A percentile compares a stretch with the other conserved stretches of the same genome.
phyloP scores from a whole-genome alignment of 495 filamentous ascomycete species.

The Chaetomium cochliodes region DNA sequence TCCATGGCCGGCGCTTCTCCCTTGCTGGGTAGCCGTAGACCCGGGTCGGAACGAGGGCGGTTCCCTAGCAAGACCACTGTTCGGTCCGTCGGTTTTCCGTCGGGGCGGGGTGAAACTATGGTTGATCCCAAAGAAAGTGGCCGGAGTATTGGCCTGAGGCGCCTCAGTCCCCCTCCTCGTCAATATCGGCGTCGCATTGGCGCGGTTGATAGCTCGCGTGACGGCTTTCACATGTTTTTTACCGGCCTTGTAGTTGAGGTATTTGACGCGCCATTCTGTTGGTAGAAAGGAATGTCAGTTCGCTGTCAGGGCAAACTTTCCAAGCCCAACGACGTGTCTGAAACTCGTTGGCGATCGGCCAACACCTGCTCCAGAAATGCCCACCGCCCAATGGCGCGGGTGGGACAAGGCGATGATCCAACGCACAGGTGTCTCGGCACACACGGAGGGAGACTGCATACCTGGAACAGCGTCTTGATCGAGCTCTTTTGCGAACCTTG shows the following conservation, averaged over 20 bases:
- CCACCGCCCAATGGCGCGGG: constrained; percentile 1
- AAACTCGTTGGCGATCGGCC: constrained; percentile 5
- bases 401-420: constrained; percentile 11
- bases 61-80: background rate
- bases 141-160: constrained; percentile 28
- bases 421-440: constrained; percentile 5
- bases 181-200: constrained; percentile 52
- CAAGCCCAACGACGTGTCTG: background rate
- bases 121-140: constrained; percentile 20
- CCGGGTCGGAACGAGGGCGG: background rate
- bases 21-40: background rate
- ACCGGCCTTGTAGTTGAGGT: constrained; percentile 88
- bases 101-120: constrained; percentile 23
- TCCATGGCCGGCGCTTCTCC: background rate
- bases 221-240: constrained; percentile 89
- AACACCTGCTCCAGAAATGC: background rate
- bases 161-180: constrained; percentile 27
- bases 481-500: constrained; percentile 66
- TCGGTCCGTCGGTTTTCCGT: background rate
- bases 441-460: constrained; percentile 29
- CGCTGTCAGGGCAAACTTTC: background rate
- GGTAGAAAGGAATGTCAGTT: background rate
- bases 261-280: constrained; percentile 83
- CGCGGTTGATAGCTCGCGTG: constrained; percentile 64
- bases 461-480: constrained; percentile 81